Base-by-base conservation (phyloP, 331 rosid genomes). In the Malus hybrid region DNA sequence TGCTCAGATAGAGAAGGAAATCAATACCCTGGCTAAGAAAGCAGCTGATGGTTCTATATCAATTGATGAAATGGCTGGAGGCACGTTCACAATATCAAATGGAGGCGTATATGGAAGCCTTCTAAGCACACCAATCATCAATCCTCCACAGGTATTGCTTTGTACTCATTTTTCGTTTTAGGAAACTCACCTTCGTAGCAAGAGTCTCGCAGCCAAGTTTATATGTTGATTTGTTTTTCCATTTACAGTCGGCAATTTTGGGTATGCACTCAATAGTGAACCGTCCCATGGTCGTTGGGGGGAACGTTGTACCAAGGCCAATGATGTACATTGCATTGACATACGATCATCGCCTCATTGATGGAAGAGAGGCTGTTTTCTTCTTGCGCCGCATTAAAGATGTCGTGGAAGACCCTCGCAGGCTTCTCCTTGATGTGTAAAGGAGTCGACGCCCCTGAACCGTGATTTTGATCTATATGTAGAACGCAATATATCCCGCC, bases 51-150 rank as follows among this genome's bases (percentile, higher is more conserved):
- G 90, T 27, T 77, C 86, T 59, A 77, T 88, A 77, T 88, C 90
- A 12, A 86, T 88, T 63, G 90, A 88, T 80, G 88, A 88, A 80
- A 88, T 86, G 88, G 85, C 90, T 56, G 86, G 90, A 75, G 90
- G 86, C 50, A 80, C 88, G 18, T 82, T 88, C 76, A 88, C 90
- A 42, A 88, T 88, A 70, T 86, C 90, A 14, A 86, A 88, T 48
- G 90, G 93, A 12, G 90, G 88, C 60, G 88, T 88, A 62, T 86
- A 88, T 32, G 92, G 90, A 73, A 86, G 92, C 80, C 90, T 86
- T 39, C 50, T 88, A 69, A 88, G 90, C 76, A 88, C 88, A 24
- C 88, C 90, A 2, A 86, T 88, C 57, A 86, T 88, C 75, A 86
- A 86, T 62, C 92, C 92, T 59, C 92, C 86, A 44, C 87, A 88